phyloP scores from a whole-genome alignment of 352 stramenopile species.

The Globisporangium nodosum region DNA sequence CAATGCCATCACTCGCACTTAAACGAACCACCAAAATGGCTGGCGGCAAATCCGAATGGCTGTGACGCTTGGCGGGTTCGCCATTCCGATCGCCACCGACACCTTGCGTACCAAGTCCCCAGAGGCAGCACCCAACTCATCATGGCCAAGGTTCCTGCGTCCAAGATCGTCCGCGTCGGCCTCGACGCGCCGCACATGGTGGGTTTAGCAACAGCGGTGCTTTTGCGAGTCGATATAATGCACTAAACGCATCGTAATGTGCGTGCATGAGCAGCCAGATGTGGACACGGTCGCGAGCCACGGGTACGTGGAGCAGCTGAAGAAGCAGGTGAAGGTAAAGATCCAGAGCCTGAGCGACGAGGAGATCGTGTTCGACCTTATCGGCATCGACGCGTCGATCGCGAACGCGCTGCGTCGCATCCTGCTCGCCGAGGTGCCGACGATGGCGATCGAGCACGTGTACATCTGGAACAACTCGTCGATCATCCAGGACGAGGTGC shows the following conservation, averaged over 20 bases:
- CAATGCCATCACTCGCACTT: not conserved
- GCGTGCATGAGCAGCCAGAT: constrained; percentile 37
- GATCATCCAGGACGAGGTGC: constrained; percentile 92
- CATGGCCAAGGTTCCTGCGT: constrained; percentile 58
- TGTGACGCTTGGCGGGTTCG: constrained; percentile 3
- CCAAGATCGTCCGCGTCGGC: constrained; percentile 74
- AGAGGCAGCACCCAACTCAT: not conserved
- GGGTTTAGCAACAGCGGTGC: constrained; percentile 2
- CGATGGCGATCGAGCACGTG: constrained; percentile 92
- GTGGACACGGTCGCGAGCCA: constrained; percentile 66
- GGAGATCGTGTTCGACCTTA: constrained; percentile 90
- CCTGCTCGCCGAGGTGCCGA: constrained; percentile 88
- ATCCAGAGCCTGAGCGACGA: constrained; percentile 82
- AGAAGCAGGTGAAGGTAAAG: constrained; percentile 82
- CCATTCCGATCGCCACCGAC: not conserved
- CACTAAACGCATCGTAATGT: not conserved
- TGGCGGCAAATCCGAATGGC: not conserved
- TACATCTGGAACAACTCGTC: constrained; percentile 94
- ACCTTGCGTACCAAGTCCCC: not conserved
- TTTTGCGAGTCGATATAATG: too few species aligned
- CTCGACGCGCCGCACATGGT: constrained; percentile 77
- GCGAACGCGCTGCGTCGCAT: constrained; percentile 91
- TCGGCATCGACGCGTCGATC: constrained; percentile 89
- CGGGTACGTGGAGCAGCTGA: constrained; percentile 78
- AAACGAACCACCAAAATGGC: constrained; percentile 5